These are phyloP conservation scores for Aspergillus sp. DNA, from an alignment of 2,329 filamentous ascomycete genomes.

Conservation along the genomic window DNA sequence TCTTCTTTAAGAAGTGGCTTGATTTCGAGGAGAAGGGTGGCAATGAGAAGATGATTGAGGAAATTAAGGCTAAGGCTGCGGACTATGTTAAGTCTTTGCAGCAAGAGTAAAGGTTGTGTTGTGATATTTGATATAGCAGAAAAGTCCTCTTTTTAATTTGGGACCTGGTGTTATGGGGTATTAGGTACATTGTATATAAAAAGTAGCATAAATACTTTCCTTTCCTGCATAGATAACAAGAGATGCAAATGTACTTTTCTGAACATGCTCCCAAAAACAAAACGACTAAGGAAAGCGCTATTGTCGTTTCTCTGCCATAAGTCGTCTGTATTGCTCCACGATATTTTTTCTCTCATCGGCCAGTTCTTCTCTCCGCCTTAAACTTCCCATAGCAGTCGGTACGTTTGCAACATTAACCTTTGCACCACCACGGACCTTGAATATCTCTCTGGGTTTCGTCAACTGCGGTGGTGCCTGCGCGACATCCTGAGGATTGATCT, in stretches of 20 bases:
- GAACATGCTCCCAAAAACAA: background rate
- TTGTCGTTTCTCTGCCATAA: slow-evolving; percentile 55
- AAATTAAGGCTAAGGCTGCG: slow-evolving; percentile 62
- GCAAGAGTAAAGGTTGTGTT: slow-evolving; percentile 15
- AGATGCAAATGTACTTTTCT: background rate
- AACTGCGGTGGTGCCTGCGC: slow-evolving; percentile 71
- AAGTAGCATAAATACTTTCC: slow-evolving; percentile 4
- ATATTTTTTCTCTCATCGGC: slow-evolving; percentile 62
- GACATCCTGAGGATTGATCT: slow-evolving; percentile 42
- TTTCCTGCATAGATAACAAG: background rate
- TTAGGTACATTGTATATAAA: slow-evolving; percentile 10
- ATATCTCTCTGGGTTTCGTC: slow-evolving; percentile 55
- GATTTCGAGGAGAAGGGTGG: slow-evolving; percentile 75
- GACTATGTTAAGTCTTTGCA: slow-evolving; percentile 56
- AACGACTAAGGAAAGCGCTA: slow-evolving; percentile 2
- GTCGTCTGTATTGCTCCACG: slow-evolving; percentile 64
- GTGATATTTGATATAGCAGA: slow-evolving; percentile 7
- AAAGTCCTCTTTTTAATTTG: slow-evolving; percentile 1
- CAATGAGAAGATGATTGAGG: slow-evolving; percentile 61
- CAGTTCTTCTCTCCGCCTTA: slow-evolving; percentile 66
- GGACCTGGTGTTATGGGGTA: slow-evolving; percentile 8
- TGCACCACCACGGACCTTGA: slow-evolving; percentile 58
- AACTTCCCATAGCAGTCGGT: slow-evolving; percentile 61
- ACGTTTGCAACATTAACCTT: slow-evolving; percentile 62
- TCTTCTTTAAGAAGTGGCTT: slow-evolving; percentile 87